Evolutionary conservation across 345 rosid genomes (phyloP).

Genomic region (Acer campestre): DNA sequence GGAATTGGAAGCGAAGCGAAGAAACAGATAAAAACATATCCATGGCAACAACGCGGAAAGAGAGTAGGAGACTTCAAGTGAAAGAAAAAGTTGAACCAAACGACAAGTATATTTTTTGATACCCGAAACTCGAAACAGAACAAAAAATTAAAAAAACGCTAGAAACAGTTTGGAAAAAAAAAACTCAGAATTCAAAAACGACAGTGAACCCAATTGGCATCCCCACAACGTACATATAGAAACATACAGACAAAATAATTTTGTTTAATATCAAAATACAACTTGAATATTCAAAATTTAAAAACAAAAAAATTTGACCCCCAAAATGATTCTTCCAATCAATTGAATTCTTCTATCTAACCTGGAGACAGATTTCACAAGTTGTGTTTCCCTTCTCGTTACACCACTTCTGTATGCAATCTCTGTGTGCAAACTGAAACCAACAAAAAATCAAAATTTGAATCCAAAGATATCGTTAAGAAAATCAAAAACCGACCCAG

Average conservation of each 20-base stretch:
- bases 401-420: constrained; percentile 99
- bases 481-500: constrained; percentile 7
- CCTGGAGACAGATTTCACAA: constrained; percentile 98
- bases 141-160: neutral
- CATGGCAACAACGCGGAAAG: neutral
- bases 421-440: constrained; percentile 78
- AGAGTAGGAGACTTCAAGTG: constrained; percentile 7
- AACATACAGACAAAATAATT: neutral
- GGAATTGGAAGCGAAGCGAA: neutral
- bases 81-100: constrained; percentile 15
- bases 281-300: neutral
- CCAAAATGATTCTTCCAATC: neutral
- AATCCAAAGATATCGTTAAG: neutral
- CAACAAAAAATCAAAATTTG: neutral
- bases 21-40: neutral
- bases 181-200: neutral
- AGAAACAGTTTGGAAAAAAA: neutral
- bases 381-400: constrained; percentile 90
- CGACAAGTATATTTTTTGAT: constrained; percentile 14
- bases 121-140: constrained; percentile 3
- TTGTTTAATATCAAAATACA: too few relatives aligned
- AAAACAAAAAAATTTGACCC: neutral
- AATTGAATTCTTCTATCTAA: constrained; percentile 23
- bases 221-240: neutral
- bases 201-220: neutral